Evolutionary conservation across 2,329 filamentous ascomycete genomes (phyloP).

Genomic region (Acephala macrosclerotiorum): DNA sequence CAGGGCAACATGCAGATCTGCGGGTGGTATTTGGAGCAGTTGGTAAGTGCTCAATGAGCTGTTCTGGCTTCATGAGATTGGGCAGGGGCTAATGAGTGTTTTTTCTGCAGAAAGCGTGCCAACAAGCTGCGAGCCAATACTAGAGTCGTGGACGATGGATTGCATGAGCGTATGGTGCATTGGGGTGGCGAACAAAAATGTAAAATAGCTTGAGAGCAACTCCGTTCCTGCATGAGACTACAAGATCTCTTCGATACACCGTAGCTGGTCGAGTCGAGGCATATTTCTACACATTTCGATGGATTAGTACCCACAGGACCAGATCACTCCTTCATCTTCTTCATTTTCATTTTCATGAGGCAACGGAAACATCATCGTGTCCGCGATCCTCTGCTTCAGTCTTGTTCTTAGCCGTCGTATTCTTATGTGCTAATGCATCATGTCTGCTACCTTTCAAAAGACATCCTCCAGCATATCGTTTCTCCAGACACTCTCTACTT

Average conservation of each 20-base stretch:
- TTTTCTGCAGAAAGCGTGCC: slow-evolving; percentile 74
- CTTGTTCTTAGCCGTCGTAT: no score
- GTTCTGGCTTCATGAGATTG: background rate
- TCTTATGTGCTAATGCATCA: no score
- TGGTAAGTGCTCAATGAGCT: slow-evolving; percentile 54
- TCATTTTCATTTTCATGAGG: no score
- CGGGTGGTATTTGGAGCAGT: slow-evolving; percentile 97
- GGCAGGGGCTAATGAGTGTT: slow-evolving; percentile 25
- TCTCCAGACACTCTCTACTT: background rate
- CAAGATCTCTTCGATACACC: background rate
- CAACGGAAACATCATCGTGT: no score
- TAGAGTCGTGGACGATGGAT: slow-evolving; percentile 2
- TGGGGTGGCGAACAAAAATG: slow-evolving; percentile 27
- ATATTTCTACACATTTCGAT: background rate
- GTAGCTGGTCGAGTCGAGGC: background rate
- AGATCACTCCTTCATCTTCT: no score
- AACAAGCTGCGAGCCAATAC: slow-evolving; percentile 65
- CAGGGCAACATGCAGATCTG: slow-evolving; percentile 94
- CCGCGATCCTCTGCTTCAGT: no score
- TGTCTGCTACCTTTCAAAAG: background rate
- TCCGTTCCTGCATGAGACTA: slow-evolving; percentile 21
- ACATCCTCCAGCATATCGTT: background rate
- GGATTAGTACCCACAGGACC: background rate
- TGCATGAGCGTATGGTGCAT: slow-evolving; percentile 26
- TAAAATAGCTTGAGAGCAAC: slow-evolving; percentile 27